These are phyloP conservation scores for Triticum timopheevii DNA, from an alignment of 176 grass and related monocot genomes.

Conservation along the genomic window DNA sequence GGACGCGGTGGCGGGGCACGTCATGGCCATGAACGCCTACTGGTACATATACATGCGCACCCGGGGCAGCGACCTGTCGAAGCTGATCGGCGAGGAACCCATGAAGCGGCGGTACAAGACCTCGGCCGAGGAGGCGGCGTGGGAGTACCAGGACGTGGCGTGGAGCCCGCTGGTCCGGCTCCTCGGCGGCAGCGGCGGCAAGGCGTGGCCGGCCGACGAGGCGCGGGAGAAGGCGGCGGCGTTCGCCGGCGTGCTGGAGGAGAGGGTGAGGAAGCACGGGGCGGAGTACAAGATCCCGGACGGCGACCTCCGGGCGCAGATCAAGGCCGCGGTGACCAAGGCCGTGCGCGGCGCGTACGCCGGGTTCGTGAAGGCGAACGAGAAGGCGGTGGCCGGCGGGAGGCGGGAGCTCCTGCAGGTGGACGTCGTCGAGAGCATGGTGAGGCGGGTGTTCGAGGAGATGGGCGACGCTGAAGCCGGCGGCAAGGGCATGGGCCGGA, in stretches of 20 bases:
- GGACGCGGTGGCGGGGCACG: slow-evolving; percentile 41
- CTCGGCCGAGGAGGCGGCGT: slow-evolving; percentile 64
- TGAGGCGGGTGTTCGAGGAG: slow-evolving; percentile 44
- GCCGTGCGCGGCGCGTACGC: slow-evolving; percentile 54
- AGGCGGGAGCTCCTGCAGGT: slow-evolving; percentile 31
- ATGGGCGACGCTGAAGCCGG: slow-evolving; percentile 25
- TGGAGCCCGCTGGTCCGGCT: slow-evolving; percentile 46
- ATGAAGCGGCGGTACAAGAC: slow-evolving; percentile 50
- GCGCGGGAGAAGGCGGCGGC: slow-evolving; percentile 20
- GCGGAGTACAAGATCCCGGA: slow-evolving; percentile 46
- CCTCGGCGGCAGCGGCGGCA: slow-evolving; percentile 17
- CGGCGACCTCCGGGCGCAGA: slow-evolving; percentile 56
- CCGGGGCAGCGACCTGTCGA: slow-evolving; percentile 52
- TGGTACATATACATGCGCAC: slow-evolving; percentile 79
- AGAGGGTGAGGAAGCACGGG: slow-evolving; percentile 33
- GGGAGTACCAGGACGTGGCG: slow-evolving; percentile 57
- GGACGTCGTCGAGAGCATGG: slow-evolving; percentile 41
- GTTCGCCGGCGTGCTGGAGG: slow-evolving; percentile 47
- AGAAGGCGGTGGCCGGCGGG: background rate
- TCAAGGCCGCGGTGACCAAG: slow-evolving; percentile 44
- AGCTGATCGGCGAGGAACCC: slow-evolving; percentile 52
- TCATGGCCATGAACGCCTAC: slow-evolving; percentile 68
- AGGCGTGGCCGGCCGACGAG: slow-evolving; percentile 18
- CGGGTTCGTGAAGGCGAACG: slow-evolving; percentile 51
- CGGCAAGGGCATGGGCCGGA: background rate